phyloP scores from a whole-genome alignment of 129 eudicot genomes.

The Saussurea involucrata region DNA sequence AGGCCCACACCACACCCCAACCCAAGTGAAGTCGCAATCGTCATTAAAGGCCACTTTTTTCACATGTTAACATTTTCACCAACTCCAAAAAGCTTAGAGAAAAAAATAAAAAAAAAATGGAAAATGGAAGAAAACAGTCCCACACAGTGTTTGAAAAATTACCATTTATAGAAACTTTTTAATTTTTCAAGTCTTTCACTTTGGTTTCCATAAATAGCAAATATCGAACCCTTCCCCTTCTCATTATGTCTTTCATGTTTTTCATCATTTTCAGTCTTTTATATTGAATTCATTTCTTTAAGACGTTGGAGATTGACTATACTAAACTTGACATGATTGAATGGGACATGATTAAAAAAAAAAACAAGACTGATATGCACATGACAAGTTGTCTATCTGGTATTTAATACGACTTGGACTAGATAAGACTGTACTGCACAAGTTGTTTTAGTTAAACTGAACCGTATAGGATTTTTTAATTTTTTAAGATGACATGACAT shows the following conservation, averaged over 20 bases:
- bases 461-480: too few relatives aligned
- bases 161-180: background rate
- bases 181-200: background rate
- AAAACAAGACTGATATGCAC: too few relatives aligned
- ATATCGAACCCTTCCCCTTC: background rate
- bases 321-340: too few relatives aligned
- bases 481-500: too few relatives aligned
- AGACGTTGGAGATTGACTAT: too few relatives aligned
- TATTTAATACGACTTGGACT: too few relatives aligned
- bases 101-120: background rate
- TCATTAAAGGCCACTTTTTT: background rate
- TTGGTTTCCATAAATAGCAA: background rate
- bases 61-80: background rate
- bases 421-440: too few relatives aligned
- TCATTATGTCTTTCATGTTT: background rate
- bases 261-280: background rate
- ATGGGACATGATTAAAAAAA: too few relatives aligned
- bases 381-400: too few relatives aligned
- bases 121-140: background rate
- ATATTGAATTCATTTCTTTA: too few relatives aligned
- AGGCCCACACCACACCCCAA: background rate
- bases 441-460: too few relatives aligned
- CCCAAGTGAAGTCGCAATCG: conserved; percentile 3
- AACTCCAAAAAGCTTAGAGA: background rate
- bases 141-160: background rate